Percentiles rank a stretch among this genome's conserved stretches.
phyloP scores from a whole-genome alignment of 2,329 filamentous ascomycete genomes.

The Onygena corvina region DNA sequence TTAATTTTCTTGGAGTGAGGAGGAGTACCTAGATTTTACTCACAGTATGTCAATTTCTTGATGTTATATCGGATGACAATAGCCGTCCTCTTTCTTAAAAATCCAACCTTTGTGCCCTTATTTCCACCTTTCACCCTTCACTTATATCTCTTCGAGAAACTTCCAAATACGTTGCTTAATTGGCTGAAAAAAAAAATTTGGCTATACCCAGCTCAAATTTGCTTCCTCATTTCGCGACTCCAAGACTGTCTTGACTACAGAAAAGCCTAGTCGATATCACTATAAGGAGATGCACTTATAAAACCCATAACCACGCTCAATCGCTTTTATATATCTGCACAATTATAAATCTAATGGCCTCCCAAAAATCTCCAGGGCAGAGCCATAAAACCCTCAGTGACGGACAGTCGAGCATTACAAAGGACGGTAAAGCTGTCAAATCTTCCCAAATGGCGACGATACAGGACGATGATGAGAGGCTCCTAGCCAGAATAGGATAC shows the following conservation, averaged over 20 bases:
- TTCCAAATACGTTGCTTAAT: too few species aligned
- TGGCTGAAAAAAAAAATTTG: too few species aligned
- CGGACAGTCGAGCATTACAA: slow-evolving; percentile 7
- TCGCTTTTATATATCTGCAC: background rate
- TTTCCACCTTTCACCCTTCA: too few species aligned
- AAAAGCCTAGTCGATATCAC: background rate
- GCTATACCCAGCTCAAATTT: too few species aligned
- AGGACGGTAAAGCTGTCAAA: background rate
- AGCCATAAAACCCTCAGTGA: background rate
- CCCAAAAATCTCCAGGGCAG: slow-evolving; percentile 9
- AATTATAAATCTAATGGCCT: slow-evolving; percentile 9
- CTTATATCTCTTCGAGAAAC: too few species aligned
- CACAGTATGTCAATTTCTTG: too few species aligned
- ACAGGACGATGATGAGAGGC: slow-evolving; percentile 47
- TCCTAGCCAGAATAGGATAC: slow-evolving; percentile 51
- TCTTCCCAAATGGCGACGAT: slow-evolving; percentile 31
- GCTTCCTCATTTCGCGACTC: too few species aligned
- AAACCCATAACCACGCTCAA: background rate
- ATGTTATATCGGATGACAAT: too few species aligned
- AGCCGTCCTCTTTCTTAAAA: too few species aligned
- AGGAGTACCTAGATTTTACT: too few species aligned
- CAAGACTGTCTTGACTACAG: too few species aligned
- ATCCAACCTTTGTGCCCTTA: too few species aligned
- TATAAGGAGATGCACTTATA: background rate
- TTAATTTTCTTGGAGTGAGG: background rate